These are phyloP conservation scores for Daldinia loculata DNA, from an alignment of 495 filamentous ascomycete genomes.

Conservation along the genomic window DNA sequence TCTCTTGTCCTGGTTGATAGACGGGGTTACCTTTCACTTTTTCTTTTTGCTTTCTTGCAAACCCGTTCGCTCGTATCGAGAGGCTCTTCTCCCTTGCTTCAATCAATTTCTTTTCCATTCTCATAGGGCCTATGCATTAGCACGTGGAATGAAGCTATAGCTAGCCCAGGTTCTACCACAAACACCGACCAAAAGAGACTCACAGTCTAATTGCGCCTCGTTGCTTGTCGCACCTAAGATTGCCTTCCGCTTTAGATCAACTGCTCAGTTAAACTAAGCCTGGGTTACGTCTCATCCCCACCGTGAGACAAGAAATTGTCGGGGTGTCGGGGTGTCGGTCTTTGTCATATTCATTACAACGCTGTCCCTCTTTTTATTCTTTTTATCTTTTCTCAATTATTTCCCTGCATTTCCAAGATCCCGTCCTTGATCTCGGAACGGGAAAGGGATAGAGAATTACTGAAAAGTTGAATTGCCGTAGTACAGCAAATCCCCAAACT, in stretches of 20 bases:
- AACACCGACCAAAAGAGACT: constrained; percentile 4
- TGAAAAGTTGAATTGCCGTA: constrained; percentile 6
- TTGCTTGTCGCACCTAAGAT: constrained; percentile 14
- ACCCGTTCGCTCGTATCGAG: constrained; percentile 1
- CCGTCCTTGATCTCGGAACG: constrained; percentile 14
- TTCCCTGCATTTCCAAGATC: not conserved
- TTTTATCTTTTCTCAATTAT: constrained; percentile 1
- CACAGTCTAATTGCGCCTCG: constrained; percentile 18
- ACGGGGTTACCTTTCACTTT: constrained; percentile 15
- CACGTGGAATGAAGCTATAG: constrained; percentile 35
- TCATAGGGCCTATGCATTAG: constrained; percentile 1
- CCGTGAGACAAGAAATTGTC: constrained; percentile 9
- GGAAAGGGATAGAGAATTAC: constrained; percentile 10
- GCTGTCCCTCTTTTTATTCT: constrained; percentile 7
- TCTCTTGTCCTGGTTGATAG: constrained; percentile 9
- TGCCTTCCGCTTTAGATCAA: constrained; percentile 14
- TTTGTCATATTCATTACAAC: constrained; percentile 12
- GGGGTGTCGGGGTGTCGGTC: constrained; percentile 9
- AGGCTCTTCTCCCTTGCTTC: constrained; percentile 28
- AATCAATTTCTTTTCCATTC: constrained; percentile 19
- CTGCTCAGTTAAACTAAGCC: constrained; percentile 4
- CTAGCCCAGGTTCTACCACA: not conserved
- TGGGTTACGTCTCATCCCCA: constrained; percentile 10
- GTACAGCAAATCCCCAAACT: not conserved
- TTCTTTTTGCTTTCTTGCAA: constrained; percentile 1